Percentiles rank a stretch among this genome's conserved stretches.
phyloP scores from a whole-genome alignment of 352 stramenopile genomes.

The Pythium aristosporum region DNA sequence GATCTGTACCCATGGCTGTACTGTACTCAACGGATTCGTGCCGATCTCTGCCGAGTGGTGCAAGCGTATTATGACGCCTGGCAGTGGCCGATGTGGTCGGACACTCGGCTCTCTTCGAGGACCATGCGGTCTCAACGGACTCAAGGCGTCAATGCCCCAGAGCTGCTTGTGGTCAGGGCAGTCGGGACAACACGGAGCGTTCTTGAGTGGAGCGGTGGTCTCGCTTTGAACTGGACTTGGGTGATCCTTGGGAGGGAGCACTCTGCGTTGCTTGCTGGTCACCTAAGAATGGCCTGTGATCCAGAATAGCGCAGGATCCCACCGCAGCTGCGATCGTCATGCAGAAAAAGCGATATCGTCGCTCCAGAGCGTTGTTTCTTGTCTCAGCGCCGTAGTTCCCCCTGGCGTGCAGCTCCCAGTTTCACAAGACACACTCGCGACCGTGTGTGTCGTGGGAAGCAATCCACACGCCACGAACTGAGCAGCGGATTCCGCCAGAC shows the following conservation, averaged over 20 bases:
- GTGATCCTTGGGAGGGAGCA: neutral
- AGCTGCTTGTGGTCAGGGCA: slow-evolving; percentile 12
- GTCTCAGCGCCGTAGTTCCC: neutral
- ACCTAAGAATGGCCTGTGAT: neutral
- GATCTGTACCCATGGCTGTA: neutral
- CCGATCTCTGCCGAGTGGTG: too few relatives aligned
- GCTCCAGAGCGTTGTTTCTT: too few relatives aligned
- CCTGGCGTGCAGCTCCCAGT: neutral
- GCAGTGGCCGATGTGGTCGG: too few relatives aligned
- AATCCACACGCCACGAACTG: slow-evolving; percentile 8
- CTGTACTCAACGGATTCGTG: neutral
- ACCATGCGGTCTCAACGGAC: too few relatives aligned
- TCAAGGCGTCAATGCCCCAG: too few relatives aligned
- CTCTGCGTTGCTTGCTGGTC: too few relatives aligned
- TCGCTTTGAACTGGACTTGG: neutral
- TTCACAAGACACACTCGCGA: neutral
- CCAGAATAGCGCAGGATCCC: too few relatives aligned
- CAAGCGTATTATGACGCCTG: too few relatives aligned
- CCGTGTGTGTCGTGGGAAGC: neutral
- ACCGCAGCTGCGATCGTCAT: too few relatives aligned
- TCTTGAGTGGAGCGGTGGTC: neutral
- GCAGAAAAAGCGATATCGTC: too few relatives aligned
- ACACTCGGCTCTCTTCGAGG: too few relatives aligned
- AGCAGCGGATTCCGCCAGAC: neutral
- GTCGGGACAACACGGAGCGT: neutral